Percentiles rank a stretch among this genome's conserved stretches.
Evolutionary conservation across 306 rosid genomes (phyloP).

Genomic region (Glycine latifolia): DNA sequence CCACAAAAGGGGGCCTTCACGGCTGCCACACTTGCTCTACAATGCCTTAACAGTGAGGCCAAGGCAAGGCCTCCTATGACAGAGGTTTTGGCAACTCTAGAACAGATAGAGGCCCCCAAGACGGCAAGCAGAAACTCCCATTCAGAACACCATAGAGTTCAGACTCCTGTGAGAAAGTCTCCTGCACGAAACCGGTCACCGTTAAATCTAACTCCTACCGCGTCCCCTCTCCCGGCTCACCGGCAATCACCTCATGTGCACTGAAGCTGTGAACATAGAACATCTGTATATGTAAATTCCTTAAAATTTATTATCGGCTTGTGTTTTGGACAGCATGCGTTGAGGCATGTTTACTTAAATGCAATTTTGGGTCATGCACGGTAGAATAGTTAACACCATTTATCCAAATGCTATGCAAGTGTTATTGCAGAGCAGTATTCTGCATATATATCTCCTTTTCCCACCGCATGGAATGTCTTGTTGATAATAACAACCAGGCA

Average conservation of each 20-base stretch:
- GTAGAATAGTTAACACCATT: slow-evolving; percentile 41
- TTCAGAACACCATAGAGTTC: slow-evolving; percentile 51
- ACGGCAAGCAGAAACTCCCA: slow-evolving; percentile 52
- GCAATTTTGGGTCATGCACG: slow-evolving; percentile 48
- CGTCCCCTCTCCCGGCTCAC: slow-evolving; percentile 67
- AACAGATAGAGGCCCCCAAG: slow-evolving; percentile 74
- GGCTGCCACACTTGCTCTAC: slow-evolving; percentile 80
- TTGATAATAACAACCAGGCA: background rate
- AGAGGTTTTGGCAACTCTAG: slow-evolving; percentile 70
- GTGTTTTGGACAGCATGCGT: slow-evolving; percentile 46
- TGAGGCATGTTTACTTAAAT: slow-evolving; percentile 46
- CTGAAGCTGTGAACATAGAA: background rate
- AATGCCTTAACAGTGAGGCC: slow-evolving; percentile 78
- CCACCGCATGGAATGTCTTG: background rate
- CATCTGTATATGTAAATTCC: slow-evolving; percentile 47
- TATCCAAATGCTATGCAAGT: slow-evolving; percentile 27
- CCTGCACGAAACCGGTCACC: slow-evolving; percentile 64
- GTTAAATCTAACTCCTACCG: slow-evolving; percentile 56
- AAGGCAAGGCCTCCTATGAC: slow-evolving; percentile 85
- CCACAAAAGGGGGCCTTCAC: slow-evolving; percentile 80
- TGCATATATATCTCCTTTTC: background rate
- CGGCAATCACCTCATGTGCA: slow-evolving; percentile 60
- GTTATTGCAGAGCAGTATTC: background rate
- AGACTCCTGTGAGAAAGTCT: slow-evolving; percentile 53
- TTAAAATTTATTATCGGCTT: slow-evolving; percentile 42